phyloP scores from a whole-genome alignment of 2,329 filamentous ascomycete species.

The Elsinoe ampelina region DNA sequence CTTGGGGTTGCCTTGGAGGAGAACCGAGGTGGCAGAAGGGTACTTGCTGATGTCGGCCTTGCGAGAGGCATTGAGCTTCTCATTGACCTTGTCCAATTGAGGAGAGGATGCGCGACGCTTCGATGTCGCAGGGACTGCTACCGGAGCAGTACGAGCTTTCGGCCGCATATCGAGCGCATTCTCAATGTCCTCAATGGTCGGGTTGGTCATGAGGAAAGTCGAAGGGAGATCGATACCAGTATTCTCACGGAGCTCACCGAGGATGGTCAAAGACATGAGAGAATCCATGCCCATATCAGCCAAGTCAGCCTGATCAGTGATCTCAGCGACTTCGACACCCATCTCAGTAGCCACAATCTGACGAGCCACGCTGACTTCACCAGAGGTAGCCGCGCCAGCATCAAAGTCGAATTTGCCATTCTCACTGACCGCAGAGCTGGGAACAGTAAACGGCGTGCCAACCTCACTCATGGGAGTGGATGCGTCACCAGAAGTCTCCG shows the following conservation, averaged over 20 bases:
- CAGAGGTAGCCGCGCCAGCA: constrained; percentile 27
- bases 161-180: constrained; percentile 50
- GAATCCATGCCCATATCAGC: constrained; percentile 49
- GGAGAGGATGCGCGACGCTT: constrained; percentile 19
- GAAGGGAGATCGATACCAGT: constrained; percentile 42
- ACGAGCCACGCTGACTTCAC: constrained; percentile 38
- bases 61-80: constrained; percentile 32
- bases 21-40: constrained; percentile 45
- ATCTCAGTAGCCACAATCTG: constrained; percentile 48
- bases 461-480: constrained; percentile 36
- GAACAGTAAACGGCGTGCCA: constrained; percentile 40
- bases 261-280: constrained; percentile 44
- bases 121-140: constrained; percentile 21
- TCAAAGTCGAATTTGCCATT: constrained; percentile 33
- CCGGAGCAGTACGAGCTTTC: constrained; percentile 26
- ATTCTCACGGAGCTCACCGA: constrained; percentile 42
- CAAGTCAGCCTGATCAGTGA: constrained; percentile 50
- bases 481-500: constrained; percentile 31
- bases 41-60: constrained; percentile 35
- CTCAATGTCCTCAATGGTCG: constrained; percentile 57
- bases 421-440: constrained; percentile 33
- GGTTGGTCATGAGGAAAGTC: constrained; percentile 51
- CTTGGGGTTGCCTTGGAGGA: constrained; percentile 49
- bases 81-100: constrained; percentile 41
- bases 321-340: constrained; percentile 53